Evolutionary conservation across 2,329 filamentous ascomycete species (phyloP).

Genomic region (Cadophora sp.): DNA sequence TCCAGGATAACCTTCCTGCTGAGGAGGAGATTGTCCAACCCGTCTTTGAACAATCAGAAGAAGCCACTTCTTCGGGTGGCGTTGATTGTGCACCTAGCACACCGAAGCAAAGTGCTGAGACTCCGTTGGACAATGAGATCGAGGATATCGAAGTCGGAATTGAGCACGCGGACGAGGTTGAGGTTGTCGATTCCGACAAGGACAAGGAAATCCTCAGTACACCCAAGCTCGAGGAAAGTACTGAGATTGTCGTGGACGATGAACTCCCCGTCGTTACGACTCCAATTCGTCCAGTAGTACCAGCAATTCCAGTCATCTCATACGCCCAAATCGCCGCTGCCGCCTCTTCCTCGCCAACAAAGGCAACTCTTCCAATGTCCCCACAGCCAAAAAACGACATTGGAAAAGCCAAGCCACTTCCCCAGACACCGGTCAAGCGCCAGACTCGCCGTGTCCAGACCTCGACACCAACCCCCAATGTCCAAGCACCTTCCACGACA

Average conservation of each 20-base stretch:
- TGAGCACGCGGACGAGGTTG: too few relatives aligned
- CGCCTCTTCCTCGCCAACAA: background rate
- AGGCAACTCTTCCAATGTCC: background rate
- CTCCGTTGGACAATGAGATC: background rate
- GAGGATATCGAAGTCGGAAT: too few relatives aligned
- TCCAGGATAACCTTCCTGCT: too few relatives aligned
- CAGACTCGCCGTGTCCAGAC: background rate
- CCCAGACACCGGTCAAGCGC: background rate
- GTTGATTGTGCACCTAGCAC: background rate
- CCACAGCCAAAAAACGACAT: background rate
- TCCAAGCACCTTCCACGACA: background rate
- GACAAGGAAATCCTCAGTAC: background rate
- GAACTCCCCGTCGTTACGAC: background rate
- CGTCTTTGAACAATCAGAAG: too few relatives aligned
- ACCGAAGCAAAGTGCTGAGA: background rate
- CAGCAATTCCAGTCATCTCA: background rate
- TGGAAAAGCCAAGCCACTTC: background rate
- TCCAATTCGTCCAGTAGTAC: background rate
- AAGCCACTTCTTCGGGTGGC: too few relatives aligned
- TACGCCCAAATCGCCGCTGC: conserved; percentile 6
- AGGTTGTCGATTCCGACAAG: too few relatives aligned
- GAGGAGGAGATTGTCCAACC: too few relatives aligned
- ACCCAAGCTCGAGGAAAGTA: background rate
- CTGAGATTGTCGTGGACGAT: background rate
- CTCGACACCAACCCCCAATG: background rate